A percentile compares a stretch with the other conserved stretches of the same genome.
Evolutionary conservation across 2,329 filamentous ascomycete species (phyloP).

Genomic region (Bipolaris cookei): DNA sequence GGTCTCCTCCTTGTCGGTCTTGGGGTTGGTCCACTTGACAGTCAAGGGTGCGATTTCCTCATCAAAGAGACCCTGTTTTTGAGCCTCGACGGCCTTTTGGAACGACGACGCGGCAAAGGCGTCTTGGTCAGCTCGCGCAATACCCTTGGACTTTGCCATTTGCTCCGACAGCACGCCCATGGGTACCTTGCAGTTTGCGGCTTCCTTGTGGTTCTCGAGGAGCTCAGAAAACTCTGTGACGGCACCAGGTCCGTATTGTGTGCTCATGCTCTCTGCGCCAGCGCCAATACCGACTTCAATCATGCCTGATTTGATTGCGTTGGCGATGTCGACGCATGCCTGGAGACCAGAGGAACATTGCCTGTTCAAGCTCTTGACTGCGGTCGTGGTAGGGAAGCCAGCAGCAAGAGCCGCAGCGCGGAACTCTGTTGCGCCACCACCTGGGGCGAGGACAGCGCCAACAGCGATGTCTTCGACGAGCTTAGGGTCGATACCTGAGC

Average conservation of each 20-base stretch:
- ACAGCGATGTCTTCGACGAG: constrained; percentile 93
- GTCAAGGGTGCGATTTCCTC: constrained; percentile 88
- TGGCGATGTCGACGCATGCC: constrained; percentile 91
- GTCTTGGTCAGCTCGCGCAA: constrained; percentile 78
- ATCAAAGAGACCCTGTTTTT: constrained; percentile 87
- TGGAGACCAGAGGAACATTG: constrained; percentile 95
- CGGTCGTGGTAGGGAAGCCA: constrained; percentile 83
- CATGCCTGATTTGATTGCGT: constrained; percentile 89
- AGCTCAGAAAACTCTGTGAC: constrained; percentile 92
- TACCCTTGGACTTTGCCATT: constrained; percentile 85
- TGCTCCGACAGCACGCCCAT: constrained; percentile 94
- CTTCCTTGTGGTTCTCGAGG: constrained; percentile 78
- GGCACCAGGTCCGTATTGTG: constrained; percentile 86
- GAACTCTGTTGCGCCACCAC: constrained; percentile 96
- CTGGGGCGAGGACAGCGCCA: constrained; percentile 87
- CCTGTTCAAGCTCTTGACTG: constrained; percentile 88
- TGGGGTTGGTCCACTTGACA: constrained; percentile 88
- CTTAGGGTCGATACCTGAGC: constrained; percentile 85
- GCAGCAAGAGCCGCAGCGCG: constrained; percentile 88
- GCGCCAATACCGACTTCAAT: constrained; percentile 94
- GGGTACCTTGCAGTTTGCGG: constrained; percentile 95
- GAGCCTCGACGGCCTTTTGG: constrained; percentile 85
- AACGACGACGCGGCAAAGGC: constrained; percentile 93
- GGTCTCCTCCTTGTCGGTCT: constrained; percentile 82
- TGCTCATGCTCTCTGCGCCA: constrained; percentile 95